Percentiles rank a stretch among this genome's conserved stretches.
These are phyloP conservation scores for Ogataea sp. DNA, from an alignment of 805 yeast species.

Conservation along the genomic window DNA sequence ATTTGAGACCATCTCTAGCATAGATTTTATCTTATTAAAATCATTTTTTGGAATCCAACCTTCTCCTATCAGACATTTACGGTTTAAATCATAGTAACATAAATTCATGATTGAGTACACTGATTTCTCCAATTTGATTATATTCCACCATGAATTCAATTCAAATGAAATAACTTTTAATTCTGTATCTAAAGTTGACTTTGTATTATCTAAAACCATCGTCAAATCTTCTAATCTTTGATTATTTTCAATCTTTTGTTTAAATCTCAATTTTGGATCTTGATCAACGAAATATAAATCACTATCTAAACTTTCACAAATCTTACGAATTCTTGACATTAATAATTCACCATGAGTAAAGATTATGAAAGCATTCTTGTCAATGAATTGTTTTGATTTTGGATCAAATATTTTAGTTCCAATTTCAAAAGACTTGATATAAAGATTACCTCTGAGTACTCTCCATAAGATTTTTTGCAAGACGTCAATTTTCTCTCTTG, in stretches of 20 bases:
- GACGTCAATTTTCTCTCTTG: constrained; percentile 57
- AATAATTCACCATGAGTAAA: constrained; percentile 86
- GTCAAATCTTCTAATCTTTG: constrained; percentile 44
- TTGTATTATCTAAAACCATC: constrained; percentile 39
- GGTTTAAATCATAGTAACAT: constrained; percentile 59
- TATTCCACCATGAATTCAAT: constrained; percentile 50
- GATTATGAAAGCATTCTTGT: constrained; percentile 77
- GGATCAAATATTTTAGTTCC: constrained; percentile 60
- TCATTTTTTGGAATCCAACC: constrained; percentile 67
- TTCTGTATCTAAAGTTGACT: constrained; percentile 53
- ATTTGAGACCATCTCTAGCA: constrained; percentile 32
- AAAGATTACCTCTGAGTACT: constrained; percentile 85
- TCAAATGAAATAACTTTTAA: constrained; percentile 56
- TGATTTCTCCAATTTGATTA: constrained; percentile 45
- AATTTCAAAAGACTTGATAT: constrained; percentile 65
- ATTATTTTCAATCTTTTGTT: constrained; percentile 34
- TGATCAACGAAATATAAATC: constrained; percentile 56
- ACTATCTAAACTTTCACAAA: constrained; percentile 88
- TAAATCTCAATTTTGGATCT: constrained; percentile 27
- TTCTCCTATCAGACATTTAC: constrained; percentile 62
- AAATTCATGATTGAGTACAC: constrained; percentile 53
- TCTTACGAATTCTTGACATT: constrained; percentile 63
- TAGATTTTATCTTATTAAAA: constrained; percentile 33
- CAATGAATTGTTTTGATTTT: constrained; percentile 45
- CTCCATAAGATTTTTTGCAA: constrained; percentile 88